Evolutionary conservation across 805 yeast genomes (phyloP).

Genomic region (Isabelozyma heimii): DNA sequence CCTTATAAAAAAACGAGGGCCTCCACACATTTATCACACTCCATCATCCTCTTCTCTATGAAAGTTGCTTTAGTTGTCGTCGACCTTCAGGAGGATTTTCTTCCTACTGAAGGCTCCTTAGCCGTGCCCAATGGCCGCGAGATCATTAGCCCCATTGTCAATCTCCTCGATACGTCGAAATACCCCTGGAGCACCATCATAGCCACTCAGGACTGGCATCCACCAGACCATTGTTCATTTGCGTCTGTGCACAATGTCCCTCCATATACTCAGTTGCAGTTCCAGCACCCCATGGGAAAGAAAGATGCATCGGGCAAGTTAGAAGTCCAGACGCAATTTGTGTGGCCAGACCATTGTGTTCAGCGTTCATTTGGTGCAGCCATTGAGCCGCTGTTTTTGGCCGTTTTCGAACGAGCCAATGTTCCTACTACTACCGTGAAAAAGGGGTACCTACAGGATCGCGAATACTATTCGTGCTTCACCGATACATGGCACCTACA

Average conservation of each 20-base stretch:
- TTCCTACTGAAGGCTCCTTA: constrained; percentile 73
- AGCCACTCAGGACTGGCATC: constrained; percentile 90
- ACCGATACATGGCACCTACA: constrained; percentile 73
- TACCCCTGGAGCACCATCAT: constrained; percentile 62
- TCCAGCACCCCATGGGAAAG: constrained; percentile 48
- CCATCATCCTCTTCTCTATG: background rate
- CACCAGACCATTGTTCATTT: constrained; percentile 73
- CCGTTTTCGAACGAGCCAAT: constrained; percentile 28
- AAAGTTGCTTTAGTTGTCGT: constrained; percentile 64
- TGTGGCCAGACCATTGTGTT: constrained; percentile 94
- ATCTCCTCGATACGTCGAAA: constrained; percentile 38
- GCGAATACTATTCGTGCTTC: constrained; percentile 89
- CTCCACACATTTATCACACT: background rate
- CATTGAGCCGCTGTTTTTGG: constrained; percentile 50
- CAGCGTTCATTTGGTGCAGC: constrained; percentile 67
- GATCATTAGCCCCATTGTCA: constrained; percentile 51
- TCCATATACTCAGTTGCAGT: constrained; percentile 51
- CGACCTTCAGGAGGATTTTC: constrained; percentile 84
- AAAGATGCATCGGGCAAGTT: constrained; percentile 19
- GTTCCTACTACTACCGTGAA: constrained; percentile 45
- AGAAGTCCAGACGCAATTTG: constrained; percentile 36
- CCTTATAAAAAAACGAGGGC: background rate
- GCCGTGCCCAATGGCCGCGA: constrained; percentile 67
- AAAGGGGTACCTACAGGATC: constrained; percentile 69
- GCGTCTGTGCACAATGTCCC: constrained; percentile 58